phyloP scores from a whole-genome alignment of 305 asterid species.

The Rubia occidens region DNA sequence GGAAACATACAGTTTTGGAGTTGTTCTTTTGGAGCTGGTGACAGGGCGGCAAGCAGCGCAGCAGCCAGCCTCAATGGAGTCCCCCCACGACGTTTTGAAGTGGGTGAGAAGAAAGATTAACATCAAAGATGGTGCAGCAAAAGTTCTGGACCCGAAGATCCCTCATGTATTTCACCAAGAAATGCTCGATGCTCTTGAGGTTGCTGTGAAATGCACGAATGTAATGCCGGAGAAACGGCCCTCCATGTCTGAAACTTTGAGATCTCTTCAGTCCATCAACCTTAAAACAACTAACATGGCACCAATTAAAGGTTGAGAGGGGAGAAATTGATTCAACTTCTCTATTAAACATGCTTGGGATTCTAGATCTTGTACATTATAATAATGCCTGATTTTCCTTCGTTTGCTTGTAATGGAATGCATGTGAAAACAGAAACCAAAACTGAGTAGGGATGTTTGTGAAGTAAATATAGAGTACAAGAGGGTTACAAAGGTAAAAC shows the following conservation, averaged over 20 bases:
- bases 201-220: constrained; percentile 50
- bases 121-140: constrained; percentile 46
- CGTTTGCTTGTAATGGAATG: background rate
- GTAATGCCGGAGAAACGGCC: constrained; percentile 76
- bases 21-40: constrained; percentile 59
- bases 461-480: too few species aligned
- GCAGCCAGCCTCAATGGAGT: constrained; percentile 22
- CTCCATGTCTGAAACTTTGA: constrained; percentile 51
- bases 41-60: constrained; percentile 59
- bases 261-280: constrained; percentile 40
- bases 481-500: too few species aligned
- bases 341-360: constrained; percentile 27
- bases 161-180: constrained; percentile 36
- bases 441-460: too few species aligned
- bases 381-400: constrained; percentile 11
- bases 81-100: constrained; percentile 47
- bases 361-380: constrained; percentile 10
- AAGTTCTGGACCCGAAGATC: constrained; percentile 60
- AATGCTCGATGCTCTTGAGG: constrained; percentile 56
- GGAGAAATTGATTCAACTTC: constrained; percentile 32
- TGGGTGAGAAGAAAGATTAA: constrained; percentile 80
- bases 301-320: constrained; percentile 21
- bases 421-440: too few species aligned
- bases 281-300: constrained; percentile 22
- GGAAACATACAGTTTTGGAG: constrained; percentile 63